phyloP scores from a whole-genome alignment of 1,284 basidiomycete species.

The Boletellus deceptivus region DNA sequence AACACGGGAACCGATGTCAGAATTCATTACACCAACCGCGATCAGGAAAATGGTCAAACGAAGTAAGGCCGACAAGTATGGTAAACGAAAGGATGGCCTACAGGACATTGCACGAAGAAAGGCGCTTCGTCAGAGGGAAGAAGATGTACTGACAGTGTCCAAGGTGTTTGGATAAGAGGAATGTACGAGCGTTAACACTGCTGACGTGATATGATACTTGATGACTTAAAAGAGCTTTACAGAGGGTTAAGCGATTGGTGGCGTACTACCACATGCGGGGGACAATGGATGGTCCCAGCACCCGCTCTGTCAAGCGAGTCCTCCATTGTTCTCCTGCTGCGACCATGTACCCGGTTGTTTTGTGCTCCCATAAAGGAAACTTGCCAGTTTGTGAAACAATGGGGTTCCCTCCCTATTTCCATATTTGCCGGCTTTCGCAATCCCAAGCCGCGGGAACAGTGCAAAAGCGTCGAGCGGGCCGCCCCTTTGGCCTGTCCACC shows the following conservation, averaged over 20 bases:
- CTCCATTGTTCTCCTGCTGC: slow-evolving; percentile 31
- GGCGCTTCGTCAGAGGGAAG: slow-evolving; percentile 62
- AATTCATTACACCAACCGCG: slow-evolving; percentile 88
- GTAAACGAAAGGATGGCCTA: slow-evolving; percentile 76
- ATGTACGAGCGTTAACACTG: not conserved
- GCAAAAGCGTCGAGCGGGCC: slow-evolving; percentile 1
- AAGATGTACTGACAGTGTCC: slow-evolving; percentile 80
- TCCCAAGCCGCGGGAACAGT: slow-evolving; percentile 1
- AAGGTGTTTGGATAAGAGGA: slow-evolving; percentile 80
- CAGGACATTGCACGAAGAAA: slow-evolving; percentile 66
- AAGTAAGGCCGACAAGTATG: slow-evolving; percentile 80
- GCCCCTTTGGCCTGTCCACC: slow-evolving; percentile 14
- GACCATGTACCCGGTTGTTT: slow-evolving; percentile 19
- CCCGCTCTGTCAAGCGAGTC: slow-evolving; percentile 17
- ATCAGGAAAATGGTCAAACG: slow-evolving; percentile 72
- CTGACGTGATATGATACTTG: not conserved
- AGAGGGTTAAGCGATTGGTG: slow-evolving; percentile 1
- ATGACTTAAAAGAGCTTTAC: slow-evolving; percentile 2
- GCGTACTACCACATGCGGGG: not conserved
- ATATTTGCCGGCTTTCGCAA: not conserved
- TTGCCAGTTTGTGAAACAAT: slow-evolving; percentile 25
- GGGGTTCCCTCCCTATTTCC: slow-evolving; percentile 6
- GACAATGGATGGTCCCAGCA: slow-evolving; percentile 20
- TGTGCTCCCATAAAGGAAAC: slow-evolving; percentile 33
- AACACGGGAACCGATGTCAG: slow-evolving; percentile 41